Evolutionary conservation across 306 rosid species (phyloP).

Genomic region (Mucuna pruriens): DNA sequence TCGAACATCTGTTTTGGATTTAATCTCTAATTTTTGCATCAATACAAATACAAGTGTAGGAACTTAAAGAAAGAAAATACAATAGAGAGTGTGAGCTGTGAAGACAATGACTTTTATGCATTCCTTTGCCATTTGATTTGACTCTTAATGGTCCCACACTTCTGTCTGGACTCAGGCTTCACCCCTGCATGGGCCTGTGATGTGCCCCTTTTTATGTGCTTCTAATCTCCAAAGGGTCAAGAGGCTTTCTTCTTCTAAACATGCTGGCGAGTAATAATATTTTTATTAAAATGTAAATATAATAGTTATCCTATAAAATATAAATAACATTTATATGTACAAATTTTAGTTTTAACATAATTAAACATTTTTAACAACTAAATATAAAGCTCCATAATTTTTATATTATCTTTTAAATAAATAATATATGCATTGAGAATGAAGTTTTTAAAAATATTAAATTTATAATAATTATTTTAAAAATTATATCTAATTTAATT

Average conservation of each 20-base stretch:
- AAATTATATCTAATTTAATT: no score
- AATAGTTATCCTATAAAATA: not conserved
- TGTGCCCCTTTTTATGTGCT: not conserved
- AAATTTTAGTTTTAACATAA: not conserved
- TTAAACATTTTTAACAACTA: no score
- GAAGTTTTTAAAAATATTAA: no score
- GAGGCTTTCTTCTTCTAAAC: not conserved
- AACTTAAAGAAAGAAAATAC: not conserved
- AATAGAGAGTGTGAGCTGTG: slow-evolving; percentile 1
- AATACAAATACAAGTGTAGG: not conserved
- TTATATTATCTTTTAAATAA: no score
- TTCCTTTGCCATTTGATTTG: not conserved
- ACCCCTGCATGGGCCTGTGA: not conserved
- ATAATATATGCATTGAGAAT: no score
- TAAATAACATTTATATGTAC: not conserved
- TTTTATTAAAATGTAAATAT: not conserved
- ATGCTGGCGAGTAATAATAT: not conserved
- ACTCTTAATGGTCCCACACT: slow-evolving; percentile 5
- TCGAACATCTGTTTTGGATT: not conserved
- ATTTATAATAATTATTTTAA: no score
- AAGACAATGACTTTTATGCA: not conserved
- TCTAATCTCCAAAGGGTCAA: not conserved
- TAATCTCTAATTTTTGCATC: not conserved
- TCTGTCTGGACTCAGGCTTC: not conserved
- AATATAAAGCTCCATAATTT: no score